These are phyloP conservation scores for Claviceps pazoutovae DNA, from an alignment of 2,329 filamentous ascomycete species.

Conservation along the genomic window DNA sequence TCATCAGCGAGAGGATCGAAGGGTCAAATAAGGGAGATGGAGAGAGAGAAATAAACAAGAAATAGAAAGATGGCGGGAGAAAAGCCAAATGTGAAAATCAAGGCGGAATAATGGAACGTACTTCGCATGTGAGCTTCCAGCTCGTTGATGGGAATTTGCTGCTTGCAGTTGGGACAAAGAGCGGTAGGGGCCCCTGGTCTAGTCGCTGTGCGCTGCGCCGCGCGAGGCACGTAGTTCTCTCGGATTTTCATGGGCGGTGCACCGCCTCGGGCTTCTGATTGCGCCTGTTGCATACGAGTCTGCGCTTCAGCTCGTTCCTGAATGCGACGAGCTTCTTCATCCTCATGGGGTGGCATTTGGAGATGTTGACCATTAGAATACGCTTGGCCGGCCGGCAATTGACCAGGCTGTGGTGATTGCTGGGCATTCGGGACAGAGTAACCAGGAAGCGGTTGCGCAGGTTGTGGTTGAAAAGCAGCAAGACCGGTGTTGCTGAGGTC, in stretches of 20 bases:
- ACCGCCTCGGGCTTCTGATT: constrained; percentile 60
- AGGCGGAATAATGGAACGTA: constrained; percentile 23
- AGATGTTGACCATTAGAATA: constrained; percentile 14
- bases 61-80: too few relatives aligned
- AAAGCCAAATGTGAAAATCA: not conserved
- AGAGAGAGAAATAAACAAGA: not conserved
- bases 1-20: not conserved
- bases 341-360: constrained; percentile 32
- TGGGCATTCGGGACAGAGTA: constrained; percentile 29
- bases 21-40: not conserved
- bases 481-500: constrained; percentile 36
- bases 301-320: constrained; percentile 47
- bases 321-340: constrained; percentile 50
- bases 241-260: constrained; percentile 73
- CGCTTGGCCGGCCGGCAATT: constrained; percentile 25
- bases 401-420: constrained; percentile 20
- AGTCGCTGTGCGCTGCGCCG: constrained; percentile 56
- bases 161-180: constrained; percentile 84
- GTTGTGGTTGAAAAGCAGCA: constrained; percentile 20
- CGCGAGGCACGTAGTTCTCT: constrained; percentile 81
- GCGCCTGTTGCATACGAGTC: constrained; percentile 57
- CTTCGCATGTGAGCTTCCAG: constrained; percentile 86
- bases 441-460: constrained; percentile 28
- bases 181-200: constrained; percentile 52
- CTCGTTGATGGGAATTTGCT: constrained; percentile 76